These are phyloP conservation scores for Pneumocystis oryctolagi DNA, from an alignment of 1,139 yeast genomes.

Conservation along the genomic window DNA sequence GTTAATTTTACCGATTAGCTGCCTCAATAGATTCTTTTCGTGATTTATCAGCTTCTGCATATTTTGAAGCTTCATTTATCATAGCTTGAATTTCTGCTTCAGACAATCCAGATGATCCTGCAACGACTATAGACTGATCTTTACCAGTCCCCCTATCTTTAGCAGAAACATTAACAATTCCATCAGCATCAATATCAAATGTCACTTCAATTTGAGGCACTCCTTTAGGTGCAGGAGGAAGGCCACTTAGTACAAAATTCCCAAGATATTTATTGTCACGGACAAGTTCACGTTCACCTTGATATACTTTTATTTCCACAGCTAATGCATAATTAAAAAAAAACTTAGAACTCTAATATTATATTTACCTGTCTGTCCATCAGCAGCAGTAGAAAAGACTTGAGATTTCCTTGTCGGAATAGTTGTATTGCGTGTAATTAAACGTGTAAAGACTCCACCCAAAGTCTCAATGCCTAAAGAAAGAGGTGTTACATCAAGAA, in stretches of 20 bases:
- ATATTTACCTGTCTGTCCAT: conserved; percentile 60
- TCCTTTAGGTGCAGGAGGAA: conserved; percentile 98
- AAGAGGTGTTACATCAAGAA: conserved; percentile 93
- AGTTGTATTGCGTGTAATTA: conserved; percentile 94
- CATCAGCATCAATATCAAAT: conserved; percentile 96
- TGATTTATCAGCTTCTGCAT: conserved; percentile 91
- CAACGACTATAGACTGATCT: conserved; percentile 97
- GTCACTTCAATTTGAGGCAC: conserved; percentile 98
- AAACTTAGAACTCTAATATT: background rate
- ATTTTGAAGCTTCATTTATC: conserved; percentile 97
- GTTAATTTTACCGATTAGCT: conserved; percentile 45
- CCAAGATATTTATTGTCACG: conserved; percentile 98
- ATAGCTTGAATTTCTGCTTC: conserved; percentile 94
- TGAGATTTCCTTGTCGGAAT: conserved; percentile 96
- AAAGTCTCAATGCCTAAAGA: conserved; percentile 96
- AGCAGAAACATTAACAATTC: conserved; percentile 96
- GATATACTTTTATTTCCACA: conserved; percentile 97
- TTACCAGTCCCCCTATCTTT: conserved; percentile 96
- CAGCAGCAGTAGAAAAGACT: conserved; percentile 95
- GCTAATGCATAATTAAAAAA: conserved; percentile 26
- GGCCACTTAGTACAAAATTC: conserved; percentile 85
- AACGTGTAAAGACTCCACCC: conserved; percentile 97
- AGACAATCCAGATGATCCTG: conserved; percentile 94
- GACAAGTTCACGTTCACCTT: conserved; percentile 98
- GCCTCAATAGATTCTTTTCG: conserved; percentile 86